A percentile compares a stretch with the other conserved stretches of the same genome.
Evolutionary conservation across 2,329 filamentous ascomycete genomes (phyloP).

Genomic region (Tolypocladium cylindrosporum): DNA sequence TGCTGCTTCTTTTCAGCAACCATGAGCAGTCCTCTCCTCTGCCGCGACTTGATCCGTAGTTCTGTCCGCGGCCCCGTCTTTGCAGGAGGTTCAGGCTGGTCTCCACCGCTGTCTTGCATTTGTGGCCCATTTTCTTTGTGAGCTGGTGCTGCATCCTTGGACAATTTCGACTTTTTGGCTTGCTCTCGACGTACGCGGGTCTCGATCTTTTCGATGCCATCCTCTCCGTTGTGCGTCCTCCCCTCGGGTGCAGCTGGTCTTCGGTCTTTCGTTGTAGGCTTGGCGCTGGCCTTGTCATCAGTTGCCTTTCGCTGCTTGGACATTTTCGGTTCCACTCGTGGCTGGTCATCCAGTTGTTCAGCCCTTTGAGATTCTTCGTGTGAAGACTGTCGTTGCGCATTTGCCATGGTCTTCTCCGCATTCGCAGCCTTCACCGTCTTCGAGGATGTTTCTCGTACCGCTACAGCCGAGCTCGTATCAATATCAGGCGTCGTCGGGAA

Average conservation of each 20-base stretch:
- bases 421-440: not conserved
- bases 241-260: not conserved
- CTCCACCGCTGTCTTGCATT: not conserved
- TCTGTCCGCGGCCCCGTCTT: slow-evolving; percentile 27
- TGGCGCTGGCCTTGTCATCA: not conserved
- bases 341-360: not conserved
- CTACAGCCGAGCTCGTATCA: no score
- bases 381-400: not conserved
- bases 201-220: not conserved
- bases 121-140: not conserved
- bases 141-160: not conserved
- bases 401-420: not conserved
- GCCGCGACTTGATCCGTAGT: slow-evolving; percentile 35
- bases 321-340: not conserved
- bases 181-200: not conserved
- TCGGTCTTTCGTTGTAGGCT: not conserved
- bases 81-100: not conserved
- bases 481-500: not conserved
- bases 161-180: not conserved
- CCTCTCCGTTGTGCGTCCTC: not conserved
- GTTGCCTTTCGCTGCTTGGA: not conserved
- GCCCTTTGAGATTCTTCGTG: not conserved
- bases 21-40: slow-evolving; percentile 38
- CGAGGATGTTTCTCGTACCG: not conserved
- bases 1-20: slow-evolving; percentile 23